Evolutionary conservation across 2,329 filamentous ascomycete species (phyloP), one percentile per base, ranked within the genome.

Genomic region (Gaeumannomyces tritici): DNA sequence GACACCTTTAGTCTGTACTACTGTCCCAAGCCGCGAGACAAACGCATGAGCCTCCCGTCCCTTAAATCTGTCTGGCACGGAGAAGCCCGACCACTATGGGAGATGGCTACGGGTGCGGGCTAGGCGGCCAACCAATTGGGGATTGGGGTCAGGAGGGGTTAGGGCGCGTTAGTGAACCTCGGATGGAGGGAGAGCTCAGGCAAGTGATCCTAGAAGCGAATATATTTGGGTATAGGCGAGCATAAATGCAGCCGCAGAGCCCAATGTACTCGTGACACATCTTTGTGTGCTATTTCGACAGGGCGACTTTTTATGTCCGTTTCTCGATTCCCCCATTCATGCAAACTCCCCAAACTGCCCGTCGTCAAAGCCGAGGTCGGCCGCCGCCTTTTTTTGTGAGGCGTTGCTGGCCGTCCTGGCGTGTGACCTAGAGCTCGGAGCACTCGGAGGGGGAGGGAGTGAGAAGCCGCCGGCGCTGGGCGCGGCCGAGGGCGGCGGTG

Each of bases 311-410:
- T 51, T 51, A 2, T n/a, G 1, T 11, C 28, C 15, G 4, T 33
- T 5, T 33, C 21, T 58, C 12, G 31, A 7, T n/a, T 29, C n/a
- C 56, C 18, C 27, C 58, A 35, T 55, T 69, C 63, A 86, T 59
- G 82, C 83, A 76, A 96, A 96, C 75, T 96, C 91, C 26, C 90
- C 91, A 82, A 92, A 93, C 70, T 93, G 89, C 1, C 91, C 91
- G 72, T 96, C 90, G 70, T 96, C 91, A 69, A 95, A 95, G 0
- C 90, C 90, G 66, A 93, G 70, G 63, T 91, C 87, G 21, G 67
- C 66, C 0, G 66, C 69, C 76, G 77, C 69, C 77, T 80, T 72
- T 78, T 80, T 69, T 75, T 73, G 69, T 82, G 79, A 74, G 28
- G 61, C 85, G 82, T 73, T 85, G 80, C 61, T 83, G 79, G 75